Base-by-base conservation (phyloP, 768 basidiomycete genomes). In the Suillus plorans region DNA sequence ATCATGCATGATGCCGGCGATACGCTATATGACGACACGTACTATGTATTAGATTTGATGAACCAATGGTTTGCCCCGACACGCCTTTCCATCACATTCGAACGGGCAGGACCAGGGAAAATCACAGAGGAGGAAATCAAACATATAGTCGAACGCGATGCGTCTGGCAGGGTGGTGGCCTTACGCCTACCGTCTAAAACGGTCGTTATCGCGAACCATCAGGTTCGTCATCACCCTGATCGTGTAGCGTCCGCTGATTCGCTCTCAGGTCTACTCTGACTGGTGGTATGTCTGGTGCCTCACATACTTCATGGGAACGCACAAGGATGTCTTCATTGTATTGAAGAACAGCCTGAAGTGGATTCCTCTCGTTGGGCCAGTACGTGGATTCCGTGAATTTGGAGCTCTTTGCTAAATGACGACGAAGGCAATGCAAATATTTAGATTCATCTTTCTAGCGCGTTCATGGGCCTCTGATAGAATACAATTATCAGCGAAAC, bases 251-350 rank as follows among this genome's bases (percentile, higher is more conserved):
- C 45, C 41, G 53, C 57, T 42, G 12, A 16, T 25, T 57, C 39
- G 16, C 50, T 31, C 49, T 45, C 63, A 92, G 91, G 81, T 89
- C 42, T 92, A 93, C 71, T 82, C 86, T 5, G 90, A 92, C 76
- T 92, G 91, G 90, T 89, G 89, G 89, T 97, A 96, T 71, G 85
- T 90, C 44, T 98, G 93, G 90, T 89, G 88, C 67, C 76, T 95
- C 53, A 83, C 86, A 13, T 93, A 94, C 72, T 91, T 89, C 71
- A 83, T 87, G 69, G 80, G 80, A 49, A 84, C 88, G 1, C 86
- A 91, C 73, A 82, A 82, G 66, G 85, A 93, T 67, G 84, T 99
- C 41, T 90, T 88, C 75, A 99, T 99, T 71, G 89, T 97, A 20
- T 80, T 99, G 64, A 99, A 99, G 84, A 92, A 91, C 74, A 91